phyloP scores from a whole-genome alignment of 169 alveolate genomes.

The Plasmodium vinckei region DNA sequence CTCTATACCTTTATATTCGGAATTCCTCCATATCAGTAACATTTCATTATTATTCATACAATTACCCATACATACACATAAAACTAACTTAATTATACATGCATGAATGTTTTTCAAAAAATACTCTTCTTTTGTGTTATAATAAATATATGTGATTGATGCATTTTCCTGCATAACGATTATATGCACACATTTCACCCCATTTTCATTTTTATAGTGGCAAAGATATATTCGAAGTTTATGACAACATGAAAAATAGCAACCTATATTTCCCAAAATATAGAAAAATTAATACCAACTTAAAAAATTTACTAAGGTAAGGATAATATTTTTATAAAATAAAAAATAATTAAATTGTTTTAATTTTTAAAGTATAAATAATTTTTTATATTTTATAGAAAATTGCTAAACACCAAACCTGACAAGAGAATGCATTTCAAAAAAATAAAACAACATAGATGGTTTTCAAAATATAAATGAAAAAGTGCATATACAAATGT shows the following conservation, averaged over 20 bases:
- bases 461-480: conserved; percentile 62
- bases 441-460: conserved; percentile 68
- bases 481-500: background rate
- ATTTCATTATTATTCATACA: background rate
- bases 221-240: conserved; percentile 57
- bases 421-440: conserved; percentile 75
- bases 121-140: too few relatives aligned
- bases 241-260: conserved; percentile 45
- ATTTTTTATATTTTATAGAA: conserved; percentile 23
- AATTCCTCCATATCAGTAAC: conserved; percentile 52
- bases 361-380: conserved; percentile 33
- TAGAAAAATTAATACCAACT: conserved; percentile 26
- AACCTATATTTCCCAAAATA: conserved; percentile 57
- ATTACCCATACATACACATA: background rate
- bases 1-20: conserved; percentile 67
- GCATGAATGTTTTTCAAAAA: too few relatives aligned
- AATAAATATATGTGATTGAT: too few relatives aligned
- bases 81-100: background rate
- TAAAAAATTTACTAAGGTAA: conserved; percentile 64
- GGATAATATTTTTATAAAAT: conserved; percentile 10
- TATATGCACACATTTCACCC: background rate
- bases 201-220: conserved; percentile 40
- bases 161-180: too few relatives aligned
- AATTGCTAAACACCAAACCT: conserved; percentile 54
- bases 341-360: conserved; percentile 27